Evolutionary conservation across 495 filamentous ascomycete genomes (phyloP).

Genomic region (Penicillium fimorum): DNA sequence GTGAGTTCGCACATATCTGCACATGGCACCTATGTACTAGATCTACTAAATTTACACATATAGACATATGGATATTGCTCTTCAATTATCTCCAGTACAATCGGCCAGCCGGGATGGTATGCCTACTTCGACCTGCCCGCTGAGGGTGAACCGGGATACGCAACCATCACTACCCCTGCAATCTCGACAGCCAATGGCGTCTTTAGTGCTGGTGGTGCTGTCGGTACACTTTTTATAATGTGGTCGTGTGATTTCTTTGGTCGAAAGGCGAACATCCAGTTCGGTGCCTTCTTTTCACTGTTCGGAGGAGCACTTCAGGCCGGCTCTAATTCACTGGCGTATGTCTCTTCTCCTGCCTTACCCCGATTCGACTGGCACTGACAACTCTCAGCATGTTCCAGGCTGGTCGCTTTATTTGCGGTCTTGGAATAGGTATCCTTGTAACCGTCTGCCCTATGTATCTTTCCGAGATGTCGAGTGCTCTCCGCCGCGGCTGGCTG

Average conservation of each 20-base stretch:
- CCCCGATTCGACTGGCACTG: neutral
- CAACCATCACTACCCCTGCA: slow-evolving; percentile 42
- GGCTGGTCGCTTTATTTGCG: slow-evolving; percentile 46
- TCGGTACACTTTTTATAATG: slow-evolving; percentile 43
- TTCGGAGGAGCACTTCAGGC: slow-evolving; percentile 48
- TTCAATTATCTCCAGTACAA: slow-evolving; percentile 51
- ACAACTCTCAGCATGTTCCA: slow-evolving; percentile 44
- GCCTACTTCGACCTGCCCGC: slow-evolving; percentile 42
- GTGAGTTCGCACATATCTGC: slow-evolving; percentile 15
- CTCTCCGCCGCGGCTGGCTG: slow-evolving; percentile 38
- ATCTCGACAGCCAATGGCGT: slow-evolving; percentile 52
- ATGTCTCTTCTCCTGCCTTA: slow-evolving; percentile 2
- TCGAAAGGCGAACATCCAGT: slow-evolving; percentile 44
- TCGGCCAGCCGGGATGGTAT: slow-evolving; percentile 54
- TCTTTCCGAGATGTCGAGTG: slow-evolving; percentile 37
- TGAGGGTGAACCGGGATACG: slow-evolving; percentile 42
- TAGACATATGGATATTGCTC: slow-evolving; percentile 50
- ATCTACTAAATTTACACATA: neutral
- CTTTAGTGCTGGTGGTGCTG: slow-evolving; percentile 45
- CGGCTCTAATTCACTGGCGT: slow-evolving; percentile 41
- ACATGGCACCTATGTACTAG: neutral
- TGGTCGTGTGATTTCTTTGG: slow-evolving; percentile 46
- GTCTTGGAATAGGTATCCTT: slow-evolving; percentile 48
- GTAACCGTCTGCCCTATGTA: slow-evolving; percentile 50
- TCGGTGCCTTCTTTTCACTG: slow-evolving; percentile 42